Conservation (phyloP, 805 yeast species). For the Starmerella stigmatis region DNA sequence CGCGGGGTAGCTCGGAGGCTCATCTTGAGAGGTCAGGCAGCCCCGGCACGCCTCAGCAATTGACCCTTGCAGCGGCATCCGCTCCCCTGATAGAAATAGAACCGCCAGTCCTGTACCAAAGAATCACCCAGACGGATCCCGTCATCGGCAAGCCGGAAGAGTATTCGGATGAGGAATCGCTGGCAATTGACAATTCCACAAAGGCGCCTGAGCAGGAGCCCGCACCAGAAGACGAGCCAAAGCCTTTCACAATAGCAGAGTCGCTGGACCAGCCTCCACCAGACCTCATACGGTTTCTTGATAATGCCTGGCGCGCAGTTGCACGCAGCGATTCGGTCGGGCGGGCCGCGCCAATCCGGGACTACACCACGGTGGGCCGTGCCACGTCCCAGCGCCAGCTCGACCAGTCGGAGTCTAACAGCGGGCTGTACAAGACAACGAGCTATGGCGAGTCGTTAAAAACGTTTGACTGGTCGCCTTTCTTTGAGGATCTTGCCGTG, state of each 20-base stretch:
- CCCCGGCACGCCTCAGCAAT: not conserved
- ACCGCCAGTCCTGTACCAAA: constrained; percentile 5
- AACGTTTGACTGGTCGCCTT: constrained; percentile 31
- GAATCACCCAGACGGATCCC: constrained; percentile 6
- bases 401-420: too few relatives aligned
- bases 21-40: constrained; percentile 13
- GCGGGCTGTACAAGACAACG: too few relatives aligned
- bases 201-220: not conserved
- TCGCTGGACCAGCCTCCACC: constrained; percentile 3
- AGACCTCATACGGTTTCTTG: constrained; percentile 22
- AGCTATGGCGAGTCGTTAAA: not conserved
- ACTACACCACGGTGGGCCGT: constrained; percentile 1
- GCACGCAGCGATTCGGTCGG: constrained; percentile 19
- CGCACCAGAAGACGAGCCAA: not conserved
- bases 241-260: not conserved
- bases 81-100: constrained; percentile 7
- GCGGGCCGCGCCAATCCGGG: not conserved
- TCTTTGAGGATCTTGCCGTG: constrained; percentile 31
- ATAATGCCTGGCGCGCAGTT: constrained; percentile 29
- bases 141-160: not conserved
- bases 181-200: not conserved
- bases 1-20: constrained; percentile 4
- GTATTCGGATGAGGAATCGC: not conserved
- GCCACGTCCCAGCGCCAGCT: constrained; percentile 27
- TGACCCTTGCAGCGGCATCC: not conserved